phyloP scores from a whole-genome alignment of 2,329 filamentous ascomycete species.

The Colletotrichum karsti region DNA sequence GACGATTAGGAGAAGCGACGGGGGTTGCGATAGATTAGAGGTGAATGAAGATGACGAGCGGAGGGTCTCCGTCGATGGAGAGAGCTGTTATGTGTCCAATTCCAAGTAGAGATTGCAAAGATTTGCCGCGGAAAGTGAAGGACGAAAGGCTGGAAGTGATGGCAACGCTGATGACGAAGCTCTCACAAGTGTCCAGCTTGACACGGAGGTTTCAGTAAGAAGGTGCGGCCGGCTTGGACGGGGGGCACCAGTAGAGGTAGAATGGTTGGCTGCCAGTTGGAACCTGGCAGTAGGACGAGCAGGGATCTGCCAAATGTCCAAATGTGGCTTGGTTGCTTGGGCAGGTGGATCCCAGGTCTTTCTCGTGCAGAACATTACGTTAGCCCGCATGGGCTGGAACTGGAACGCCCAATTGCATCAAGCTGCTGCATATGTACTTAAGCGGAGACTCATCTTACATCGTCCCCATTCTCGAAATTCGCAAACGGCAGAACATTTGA shows the following conservation, averaged over 20 bases:
- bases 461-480: not conserved
- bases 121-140: not conserved
- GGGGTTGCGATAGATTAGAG: not conserved
- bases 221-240: conserved; percentile 27
- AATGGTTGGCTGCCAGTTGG: conserved; percentile 26
- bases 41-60: conserved; percentile 4
- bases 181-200: conserved; percentile 32
- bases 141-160: conserved; percentile 9
- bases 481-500: not conserved
- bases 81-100: not conserved
- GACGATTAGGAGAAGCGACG: conserved; percentile 5
- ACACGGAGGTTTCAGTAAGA: conserved; percentile 30
- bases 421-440: conserved; percentile 14
- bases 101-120: not conserved
- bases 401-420: conserved; percentile 22
- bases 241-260: conserved; percentile 5
- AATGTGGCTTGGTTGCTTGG: conserved; percentile 29
- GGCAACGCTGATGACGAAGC: conserved; percentile 32
- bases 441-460: not conserved
- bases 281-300: conserved; percentile 25
- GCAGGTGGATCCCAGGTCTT: not conserved
- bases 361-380: conserved; percentile 28
- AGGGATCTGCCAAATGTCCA: conserved; percentile 11
- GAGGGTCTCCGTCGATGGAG: conserved; percentile 16
- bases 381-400: conserved; percentile 20